Conservation (phyloP, 176 grass and related monocot genomes). For the Rhynchospora breviuscula region DNA sequence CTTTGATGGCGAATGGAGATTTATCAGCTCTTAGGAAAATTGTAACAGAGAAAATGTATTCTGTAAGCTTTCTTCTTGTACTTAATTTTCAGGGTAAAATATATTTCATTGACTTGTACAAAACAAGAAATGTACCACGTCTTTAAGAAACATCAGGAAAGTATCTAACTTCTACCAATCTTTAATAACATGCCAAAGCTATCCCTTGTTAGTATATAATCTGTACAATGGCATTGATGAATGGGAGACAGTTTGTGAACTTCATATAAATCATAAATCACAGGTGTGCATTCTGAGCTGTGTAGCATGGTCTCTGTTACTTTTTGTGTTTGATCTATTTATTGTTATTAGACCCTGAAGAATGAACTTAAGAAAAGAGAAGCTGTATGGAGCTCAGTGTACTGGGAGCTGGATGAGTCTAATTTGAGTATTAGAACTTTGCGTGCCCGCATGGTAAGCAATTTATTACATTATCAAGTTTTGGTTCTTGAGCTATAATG, state of each 20-base stretch:
- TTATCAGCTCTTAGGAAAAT: conserved; percentile 69
- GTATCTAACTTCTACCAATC: background rate
- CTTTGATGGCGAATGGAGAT: conserved; percentile 65
- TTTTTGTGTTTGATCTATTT: conserved; percentile 9
- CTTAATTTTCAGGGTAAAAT: background rate
- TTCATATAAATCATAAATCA: background rate
- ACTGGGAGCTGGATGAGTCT: conserved; percentile 81
- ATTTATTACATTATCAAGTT: background rate
- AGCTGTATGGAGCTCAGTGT: conserved; percentile 63
- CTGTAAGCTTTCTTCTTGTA: conserved; percentile 52
- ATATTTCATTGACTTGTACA: background rate
- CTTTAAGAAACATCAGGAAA: background rate
- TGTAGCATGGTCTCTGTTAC: conserved; percentile 10
- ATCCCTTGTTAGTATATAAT: too few relatives aligned
- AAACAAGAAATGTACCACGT: background rate
- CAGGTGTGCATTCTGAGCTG: background rate
- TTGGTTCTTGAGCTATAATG: background rate
- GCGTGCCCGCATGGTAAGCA: conserved; percentile 83
- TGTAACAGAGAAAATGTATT: conserved; percentile 82
- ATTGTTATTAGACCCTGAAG: conserved; percentile 53
- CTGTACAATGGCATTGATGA: too few relatives aligned
- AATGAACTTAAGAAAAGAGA: conserved; percentile 92
- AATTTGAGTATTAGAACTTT: conserved; percentile 68
- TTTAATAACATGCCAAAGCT: background rate
- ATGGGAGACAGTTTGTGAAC: background rate